These are phyloP conservation scores for Pseudozyma pruni DNA, from an alignment of 1,284 basidiomycete species.

Conservation along the genomic window DNA sequence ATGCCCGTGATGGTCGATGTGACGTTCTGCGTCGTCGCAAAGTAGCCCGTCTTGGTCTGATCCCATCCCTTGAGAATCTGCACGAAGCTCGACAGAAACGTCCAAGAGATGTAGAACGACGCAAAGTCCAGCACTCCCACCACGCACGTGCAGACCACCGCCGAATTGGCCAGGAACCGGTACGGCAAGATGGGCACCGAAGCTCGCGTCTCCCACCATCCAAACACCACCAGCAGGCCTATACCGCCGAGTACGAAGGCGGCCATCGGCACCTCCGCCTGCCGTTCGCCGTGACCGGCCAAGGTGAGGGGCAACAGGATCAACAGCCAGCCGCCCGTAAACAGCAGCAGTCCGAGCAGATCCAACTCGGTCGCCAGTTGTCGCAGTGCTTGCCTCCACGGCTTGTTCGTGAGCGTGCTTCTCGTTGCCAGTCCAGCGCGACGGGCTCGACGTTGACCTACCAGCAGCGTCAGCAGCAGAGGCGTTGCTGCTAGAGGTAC, in stretches of 20 bases:
- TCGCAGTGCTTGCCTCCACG: conserved; percentile 34
- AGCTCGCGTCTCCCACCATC: conserved; percentile 70
- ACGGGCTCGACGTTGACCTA: conserved; percentile 59
- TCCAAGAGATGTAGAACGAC: conserved; percentile 69
- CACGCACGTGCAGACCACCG: conserved; percentile 65
- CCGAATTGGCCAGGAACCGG: conserved; percentile 65
- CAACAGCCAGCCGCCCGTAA: conserved; percentile 73
- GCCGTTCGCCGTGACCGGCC: conserved; percentile 57
- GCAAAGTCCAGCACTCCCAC: conserved; percentile 68
- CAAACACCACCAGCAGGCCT: conserved; percentile 69
- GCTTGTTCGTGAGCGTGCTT: conserved; percentile 35
- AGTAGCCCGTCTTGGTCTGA: conserved; percentile 63
- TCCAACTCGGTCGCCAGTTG: conserved; percentile 72
- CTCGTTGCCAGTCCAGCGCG: conserved; percentile 41
- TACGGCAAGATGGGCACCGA: conserved; percentile 70
- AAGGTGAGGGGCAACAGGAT: conserved; percentile 79
- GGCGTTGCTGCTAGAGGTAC: conserved; percentile 62
- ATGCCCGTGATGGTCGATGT: conserved; percentile 77
- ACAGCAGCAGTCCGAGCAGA: conserved; percentile 76
- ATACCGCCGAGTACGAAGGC: conserved; percentile 66
- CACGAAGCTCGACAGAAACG: conserved; percentile 64
- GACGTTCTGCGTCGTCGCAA: conserved; percentile 70
- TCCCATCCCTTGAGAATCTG: conserved; percentile 66
- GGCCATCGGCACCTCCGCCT: conserved; percentile 25
- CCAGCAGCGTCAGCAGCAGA: conserved; percentile 57